Evolutionary conservation across 495 filamentous ascomycete species (phyloP), one percentile per base, ranked within the genome.

Genomic region (Aspergillus avenaceus): DNA sequence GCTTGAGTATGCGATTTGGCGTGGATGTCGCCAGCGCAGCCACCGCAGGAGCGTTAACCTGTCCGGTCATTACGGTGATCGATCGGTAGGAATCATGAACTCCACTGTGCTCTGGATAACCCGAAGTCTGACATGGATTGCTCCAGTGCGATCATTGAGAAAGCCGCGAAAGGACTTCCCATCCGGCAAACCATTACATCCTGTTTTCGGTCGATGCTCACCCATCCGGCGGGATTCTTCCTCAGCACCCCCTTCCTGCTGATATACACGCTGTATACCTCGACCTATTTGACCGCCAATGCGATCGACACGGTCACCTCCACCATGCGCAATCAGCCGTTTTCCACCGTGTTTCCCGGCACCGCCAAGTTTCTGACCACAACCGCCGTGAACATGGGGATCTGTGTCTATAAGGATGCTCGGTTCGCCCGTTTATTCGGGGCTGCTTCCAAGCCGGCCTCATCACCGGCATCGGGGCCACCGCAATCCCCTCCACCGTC

Each of bases 351-450:
- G 28, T 91, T 88, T 2, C 72, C 84, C 1, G 90, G 90, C 40
- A 79, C 83, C 3, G 65, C 80, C 44, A 97, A 97, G 63, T 97
- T 97, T 71, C 72, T 84, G 56, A 83, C 87, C 47, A 95, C 91
- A 6, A 77, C 72, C 19, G 73, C 82, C n/a, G 85, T 90, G 43
- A 97, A 97, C 69, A 87, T 97, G 73, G 77, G 83, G 5, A 82
- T 97, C 23, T 91, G 91, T 69, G 84, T 97, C 23, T 88, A 93
- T 79, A 97, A 97, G 66, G 92, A 97, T 70, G 84, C 84, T 58
- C 81, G 83, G 45, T 97, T 91, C 63, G 89, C 90, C 0, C 78
- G 80, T 47, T 76, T 96, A 49, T 97, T 96, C 67, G 90, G 90
- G 6, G 67, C 71, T 5, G 55, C 63, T 3, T 45, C 61, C 7